Conservation (phyloP, 2,329 filamentous ascomycete species). For the Aureobasidium uvarum region DNA sequence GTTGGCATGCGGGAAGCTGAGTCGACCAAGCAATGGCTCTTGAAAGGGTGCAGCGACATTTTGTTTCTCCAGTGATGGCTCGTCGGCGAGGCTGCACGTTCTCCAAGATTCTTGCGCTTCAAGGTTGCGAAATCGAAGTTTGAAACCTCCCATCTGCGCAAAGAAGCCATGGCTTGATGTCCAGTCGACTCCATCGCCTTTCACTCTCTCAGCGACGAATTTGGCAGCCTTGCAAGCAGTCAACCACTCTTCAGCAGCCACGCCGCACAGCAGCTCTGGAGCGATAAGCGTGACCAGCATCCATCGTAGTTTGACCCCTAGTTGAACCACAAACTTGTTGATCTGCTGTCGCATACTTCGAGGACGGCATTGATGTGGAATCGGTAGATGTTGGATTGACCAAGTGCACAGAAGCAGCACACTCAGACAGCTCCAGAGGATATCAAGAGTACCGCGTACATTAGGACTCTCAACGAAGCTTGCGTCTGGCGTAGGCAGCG, state of each 20-base stretch:
- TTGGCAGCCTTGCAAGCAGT: background rate
- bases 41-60: background rate
- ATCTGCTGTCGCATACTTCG: slow-evolving; percentile 5
- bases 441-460: slow-evolving; percentile 21
- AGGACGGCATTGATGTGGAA: slow-evolving; percentile 14
- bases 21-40: background rate
- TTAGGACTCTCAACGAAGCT: slow-evolving; percentile 1
- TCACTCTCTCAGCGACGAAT: background rate
- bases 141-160: slow-evolving; percentile 16
- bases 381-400: slow-evolving; percentile 12
- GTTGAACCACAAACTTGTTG: background rate
- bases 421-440: slow-evolving; percentile 22
- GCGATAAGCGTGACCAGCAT: slow-evolving; percentile 12
- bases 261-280: background rate
- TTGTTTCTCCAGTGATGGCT: background rate
- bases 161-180: slow-evolving; percentile 13
- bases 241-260: slow-evolving; percentile 16
- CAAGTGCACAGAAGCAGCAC: slow-evolving; percentile 20
- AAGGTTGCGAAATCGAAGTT: background rate
- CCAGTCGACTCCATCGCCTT: background rate
- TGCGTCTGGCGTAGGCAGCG: background rate
- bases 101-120: background rate
- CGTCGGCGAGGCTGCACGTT: background rate
- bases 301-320: slow-evolving; percentile 6
- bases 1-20: slow-evolving; percentile 5